Conservation (phyloP, 129 eudicot species). For the Escallonia rubra region DNA sequence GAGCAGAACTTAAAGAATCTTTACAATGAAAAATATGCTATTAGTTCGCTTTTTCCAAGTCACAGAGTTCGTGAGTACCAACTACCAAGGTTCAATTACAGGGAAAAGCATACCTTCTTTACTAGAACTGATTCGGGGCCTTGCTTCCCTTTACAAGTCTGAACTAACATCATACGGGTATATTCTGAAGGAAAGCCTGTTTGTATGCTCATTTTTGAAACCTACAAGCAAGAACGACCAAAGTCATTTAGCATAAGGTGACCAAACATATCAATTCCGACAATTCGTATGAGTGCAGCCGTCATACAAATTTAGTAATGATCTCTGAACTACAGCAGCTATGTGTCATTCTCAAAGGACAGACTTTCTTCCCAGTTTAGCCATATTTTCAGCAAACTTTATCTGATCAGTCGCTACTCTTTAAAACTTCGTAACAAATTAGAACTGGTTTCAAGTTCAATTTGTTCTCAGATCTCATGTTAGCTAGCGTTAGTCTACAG, state of each 20-base stretch:
- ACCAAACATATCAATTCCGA: not conserved
- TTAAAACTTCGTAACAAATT: not conserved
- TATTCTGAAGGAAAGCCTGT: slow-evolving; percentile 76
- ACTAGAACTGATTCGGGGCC: slow-evolving; percentile 25
- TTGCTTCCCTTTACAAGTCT: slow-evolving; percentile 39
- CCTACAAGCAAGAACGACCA: slow-evolving; percentile 26
- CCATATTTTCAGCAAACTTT: too few species aligned
- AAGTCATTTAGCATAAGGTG: not conserved
- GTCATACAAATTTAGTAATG: too few species aligned
- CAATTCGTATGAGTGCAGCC: too few species aligned
- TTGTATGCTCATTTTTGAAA: slow-evolving; percentile 64
- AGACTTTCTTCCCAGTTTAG: too few species aligned
- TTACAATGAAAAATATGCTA: not conserved
- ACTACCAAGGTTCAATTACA: not conserved
- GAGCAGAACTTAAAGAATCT: not conserved
- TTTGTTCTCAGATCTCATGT: not conserved
- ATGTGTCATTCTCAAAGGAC: too few species aligned
- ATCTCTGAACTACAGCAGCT: too few species aligned
- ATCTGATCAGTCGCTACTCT: too few species aligned
- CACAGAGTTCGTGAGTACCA: not conserved
- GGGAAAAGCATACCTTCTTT: slow-evolving; percentile 45
- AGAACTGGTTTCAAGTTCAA: not conserved
- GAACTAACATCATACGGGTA: slow-evolving; percentile 49
- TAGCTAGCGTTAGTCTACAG: too few species aligned
- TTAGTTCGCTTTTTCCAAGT: not conserved